Evolutionary conservation across 2,329 filamentous ascomycete genomes (phyloP).

Genomic region (Grosmannia serpens): DNA sequence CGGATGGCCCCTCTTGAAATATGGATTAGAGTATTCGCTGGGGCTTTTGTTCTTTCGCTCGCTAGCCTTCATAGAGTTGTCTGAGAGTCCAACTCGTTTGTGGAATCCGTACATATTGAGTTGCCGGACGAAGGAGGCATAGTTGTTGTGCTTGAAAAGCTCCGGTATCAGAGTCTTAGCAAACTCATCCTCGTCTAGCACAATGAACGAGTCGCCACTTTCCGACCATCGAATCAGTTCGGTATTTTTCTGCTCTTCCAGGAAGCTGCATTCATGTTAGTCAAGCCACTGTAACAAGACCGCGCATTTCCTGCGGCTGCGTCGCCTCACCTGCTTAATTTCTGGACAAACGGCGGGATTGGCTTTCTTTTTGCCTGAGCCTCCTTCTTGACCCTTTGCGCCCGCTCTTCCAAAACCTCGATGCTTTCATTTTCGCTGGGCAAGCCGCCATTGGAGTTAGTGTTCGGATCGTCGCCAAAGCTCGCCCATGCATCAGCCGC

Average conservation of each 20-base stretch:
- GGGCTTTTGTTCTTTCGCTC: constrained; percentile 96
- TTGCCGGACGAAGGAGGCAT: constrained; percentile 90
- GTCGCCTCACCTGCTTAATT: constrained; percentile 68
- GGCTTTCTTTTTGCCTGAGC: constrained; percentile 85
- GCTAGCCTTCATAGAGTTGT: constrained; percentile 95
- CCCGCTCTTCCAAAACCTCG: constrained; percentile 68
- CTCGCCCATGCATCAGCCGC: constrained; percentile 27
- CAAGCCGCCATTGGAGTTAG: constrained; percentile 10
- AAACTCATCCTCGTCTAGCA: constrained; percentile 95
- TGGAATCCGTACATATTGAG: constrained; percentile 98
- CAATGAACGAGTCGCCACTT: constrained; percentile 91
- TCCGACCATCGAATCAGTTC: constrained; percentile 96
- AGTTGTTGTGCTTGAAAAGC: constrained; percentile 98
- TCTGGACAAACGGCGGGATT: constrained; percentile 96
- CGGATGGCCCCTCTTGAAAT: constrained; percentile 85
- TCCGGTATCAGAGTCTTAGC: constrained; percentile 95
- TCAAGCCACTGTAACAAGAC: neutral
- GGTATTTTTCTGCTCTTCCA: constrained; percentile 86
- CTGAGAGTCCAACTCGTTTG: constrained; percentile 84
- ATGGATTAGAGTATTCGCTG: constrained; percentile 95
- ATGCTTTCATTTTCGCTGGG: constrained; percentile 55
- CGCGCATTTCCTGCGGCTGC: too few relatives aligned
- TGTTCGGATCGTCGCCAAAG: constrained; percentile 27
- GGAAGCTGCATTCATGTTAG: constrained; percentile 51
- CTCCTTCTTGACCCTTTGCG: constrained; percentile 73